Base-by-base conservation (phyloP, 2,329 filamentous ascomycete genomes). In the Neofusicoccum ribis region DNA sequence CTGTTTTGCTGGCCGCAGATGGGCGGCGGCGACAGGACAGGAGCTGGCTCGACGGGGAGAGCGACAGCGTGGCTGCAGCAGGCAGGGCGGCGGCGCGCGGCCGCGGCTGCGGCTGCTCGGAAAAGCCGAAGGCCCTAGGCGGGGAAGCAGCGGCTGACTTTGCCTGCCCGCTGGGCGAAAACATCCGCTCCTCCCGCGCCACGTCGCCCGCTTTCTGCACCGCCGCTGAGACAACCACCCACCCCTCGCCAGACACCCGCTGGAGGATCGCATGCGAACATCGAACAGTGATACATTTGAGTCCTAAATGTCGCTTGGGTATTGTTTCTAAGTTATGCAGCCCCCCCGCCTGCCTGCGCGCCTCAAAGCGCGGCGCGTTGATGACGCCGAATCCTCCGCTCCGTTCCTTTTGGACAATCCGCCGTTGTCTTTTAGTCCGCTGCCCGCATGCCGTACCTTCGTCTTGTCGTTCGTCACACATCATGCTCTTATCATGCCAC, bases 231-330 rank as follows among this genome's bases (percentile, higher is more conserved):
- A 60, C 43, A 8, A 15, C 27, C 54, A 14, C n/a, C 27, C 15
- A 31, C 17, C n/a, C 50, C 11, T 23, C 50, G 3, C 15, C n/a
- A 23, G 8, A 11, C 23, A 11, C 8, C 52, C 14, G n/a, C 23
- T 5, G 23, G 27, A 27, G 34, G 52, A 27, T 15, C 23, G 23
- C 52, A 27, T 5, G 41, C 20, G 43, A 60, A 60, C 56, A 60
- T 34, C 52, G 15, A 58, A 58, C 52, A 58, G 52, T 60, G 43
- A 47, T 60, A 49, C 56, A 60, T 60, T 60, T 47, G 56, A 36
- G n/a, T 47, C 56, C 56, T 60, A 47, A 47, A 23, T 46, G 43
- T 47, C 56, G 41, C 27, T 15, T 47, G 56, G 56, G 56, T 60
- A 60, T 60, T 60, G 56, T 46, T 60, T 60, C 56, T 60, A 60